A percentile compares a stretch with the other conserved stretches of the same genome.
Evolutionary conservation across 768 basidiomycete species (phyloP).

Genomic region (Psilocybe sp.): DNA sequence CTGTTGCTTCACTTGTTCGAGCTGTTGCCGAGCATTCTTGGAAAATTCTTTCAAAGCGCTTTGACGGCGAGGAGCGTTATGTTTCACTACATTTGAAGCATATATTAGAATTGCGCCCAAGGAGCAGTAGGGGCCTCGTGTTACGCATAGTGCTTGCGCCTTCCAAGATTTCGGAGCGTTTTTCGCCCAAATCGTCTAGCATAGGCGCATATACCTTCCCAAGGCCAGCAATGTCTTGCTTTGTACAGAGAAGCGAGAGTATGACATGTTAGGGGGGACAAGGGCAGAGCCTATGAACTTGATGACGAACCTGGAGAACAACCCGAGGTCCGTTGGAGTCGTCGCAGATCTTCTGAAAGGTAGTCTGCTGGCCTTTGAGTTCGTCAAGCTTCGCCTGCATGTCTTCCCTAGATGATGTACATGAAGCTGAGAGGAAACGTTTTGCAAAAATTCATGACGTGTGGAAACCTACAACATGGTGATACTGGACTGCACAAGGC

Average conservation of each 20-base stretch:
- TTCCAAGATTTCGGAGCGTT: conserved; percentile 16
- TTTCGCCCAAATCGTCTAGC: conserved; percentile 10
- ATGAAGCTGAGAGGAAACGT: neutral
- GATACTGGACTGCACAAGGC: conserved; percentile 9
- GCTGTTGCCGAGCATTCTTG: conserved; percentile 15
- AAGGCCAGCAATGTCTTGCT: conserved; percentile 8
- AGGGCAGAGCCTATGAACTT: neutral
- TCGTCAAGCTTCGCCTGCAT: conserved; percentile 7
- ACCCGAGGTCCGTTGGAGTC: conserved; percentile 9
- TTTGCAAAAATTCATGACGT: neutral
- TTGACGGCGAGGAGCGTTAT: conserved; percentile 11
- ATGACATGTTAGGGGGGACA: neutral
- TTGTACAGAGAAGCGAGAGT: neutral
- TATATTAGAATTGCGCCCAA: neutral
- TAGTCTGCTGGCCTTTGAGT: conserved; percentile 11
- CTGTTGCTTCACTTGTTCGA: conserved; percentile 17
- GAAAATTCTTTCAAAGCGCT: conserved; percentile 16
- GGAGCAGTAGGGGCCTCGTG: neutral
- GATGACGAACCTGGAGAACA: conserved; percentile 8
- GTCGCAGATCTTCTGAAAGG: conserved; percentile 13
- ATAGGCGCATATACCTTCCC: conserved; percentile 6
- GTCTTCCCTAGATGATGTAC: conserved; percentile 7
- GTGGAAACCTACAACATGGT: conserved; percentile 9
- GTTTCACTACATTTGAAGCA: conserved; percentile 8
- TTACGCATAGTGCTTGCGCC: conserved; percentile 13